Evolutionary conservation across 2,329 filamentous ascomycete genomes (phyloP).

Genomic region (Camillea tinctor): DNA sequence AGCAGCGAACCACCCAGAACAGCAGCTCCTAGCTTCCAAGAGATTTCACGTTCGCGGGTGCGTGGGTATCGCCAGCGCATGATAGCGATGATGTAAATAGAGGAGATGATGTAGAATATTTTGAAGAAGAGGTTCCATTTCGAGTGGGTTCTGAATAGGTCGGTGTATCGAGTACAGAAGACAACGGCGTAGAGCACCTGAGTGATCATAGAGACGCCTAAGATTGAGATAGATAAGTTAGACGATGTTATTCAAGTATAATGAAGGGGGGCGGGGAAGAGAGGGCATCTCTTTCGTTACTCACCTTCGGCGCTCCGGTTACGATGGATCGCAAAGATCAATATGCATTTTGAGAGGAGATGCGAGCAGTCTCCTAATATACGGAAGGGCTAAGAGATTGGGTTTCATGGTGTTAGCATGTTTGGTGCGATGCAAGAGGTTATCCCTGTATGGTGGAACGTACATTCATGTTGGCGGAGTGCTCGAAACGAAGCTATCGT

Average conservation of each 20-base stretch:
- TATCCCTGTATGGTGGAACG: conserved; percentile 4
- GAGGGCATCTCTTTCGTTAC: conserved; percentile 11
- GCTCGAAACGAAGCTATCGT: conserved; percentile 11
- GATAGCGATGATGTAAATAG: conserved; percentile 79
- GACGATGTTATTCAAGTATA: conserved; percentile 3
- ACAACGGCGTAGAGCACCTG: conserved; percentile 85
- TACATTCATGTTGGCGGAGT: conserved; percentile 30
- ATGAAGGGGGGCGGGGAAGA: not conserved
- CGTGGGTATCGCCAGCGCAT: conserved; percentile 87
- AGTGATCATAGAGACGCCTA: conserved; percentile 86
- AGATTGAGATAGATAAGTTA: conserved; percentile 10
- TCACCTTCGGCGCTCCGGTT: conserved; percentile 83
- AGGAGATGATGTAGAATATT: conserved; percentile 81
- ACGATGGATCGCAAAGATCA: conserved; percentile 86
- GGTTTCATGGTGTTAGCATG: too few species aligned
- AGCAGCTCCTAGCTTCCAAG: conserved; percentile 84
- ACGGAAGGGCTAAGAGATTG: conserved; percentile 58
- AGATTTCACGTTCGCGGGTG: conserved; percentile 84
- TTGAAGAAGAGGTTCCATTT: conserved; percentile 81
- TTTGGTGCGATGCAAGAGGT: too few species aligned
- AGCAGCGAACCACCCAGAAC: conserved; percentile 65
- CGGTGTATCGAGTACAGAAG: conserved; percentile 83
- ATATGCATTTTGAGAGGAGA: conserved; percentile 80
- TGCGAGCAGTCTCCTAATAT: conserved; percentile 83
- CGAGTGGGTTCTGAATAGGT: conserved; percentile 63